Conservation (phyloP, 2,329 filamentous ascomycete species). For the Exophiala sp. region DNA sequence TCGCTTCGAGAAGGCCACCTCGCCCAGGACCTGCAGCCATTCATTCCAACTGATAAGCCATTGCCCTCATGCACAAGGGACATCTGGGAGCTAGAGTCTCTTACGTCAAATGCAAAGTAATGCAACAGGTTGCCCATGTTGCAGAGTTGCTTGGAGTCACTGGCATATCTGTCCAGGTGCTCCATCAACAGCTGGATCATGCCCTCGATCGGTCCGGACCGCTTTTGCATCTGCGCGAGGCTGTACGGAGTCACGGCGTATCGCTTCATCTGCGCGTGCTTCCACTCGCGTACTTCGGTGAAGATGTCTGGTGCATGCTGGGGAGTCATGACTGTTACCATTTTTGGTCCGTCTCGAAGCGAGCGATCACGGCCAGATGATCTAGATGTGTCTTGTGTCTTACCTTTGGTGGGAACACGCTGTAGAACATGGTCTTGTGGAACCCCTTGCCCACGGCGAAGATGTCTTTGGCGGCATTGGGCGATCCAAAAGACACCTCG, state of each 20-base stretch:
- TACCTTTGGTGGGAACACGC: slow-evolving; percentile 51
- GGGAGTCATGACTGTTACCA: too few species aligned
- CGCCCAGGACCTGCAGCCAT: slow-evolving; percentile 29
- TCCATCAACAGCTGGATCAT: slow-evolving; percentile 42
- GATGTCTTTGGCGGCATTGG: slow-evolving; percentile 42
- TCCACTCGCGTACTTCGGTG: slow-evolving; percentile 49
- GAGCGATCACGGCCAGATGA: too few species aligned
- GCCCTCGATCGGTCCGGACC: slow-evolving; percentile 29
- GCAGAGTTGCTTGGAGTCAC: slow-evolving; percentile 31
- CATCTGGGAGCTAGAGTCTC: neutral
- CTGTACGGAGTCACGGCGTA: slow-evolving; percentile 30
- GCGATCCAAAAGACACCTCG: slow-evolving; percentile 45
- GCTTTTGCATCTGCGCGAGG: slow-evolving; percentile 28
- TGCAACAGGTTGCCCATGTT: slow-evolving; percentile 43
- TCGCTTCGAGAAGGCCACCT: slow-evolving; percentile 38
- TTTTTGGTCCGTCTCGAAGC: too few species aligned
- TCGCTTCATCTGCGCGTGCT: slow-evolving; percentile 53
- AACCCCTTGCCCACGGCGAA: slow-evolving; percentile 48
- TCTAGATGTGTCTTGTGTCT: too few species aligned
- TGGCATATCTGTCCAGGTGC: slow-evolving; percentile 41
- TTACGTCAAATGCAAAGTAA: slow-evolving; percentile 42
- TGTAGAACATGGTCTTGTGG: slow-evolving; percentile 50
- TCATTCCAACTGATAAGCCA: neutral
- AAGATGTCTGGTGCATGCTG: slow-evolving; percentile 47
- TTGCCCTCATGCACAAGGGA: neutral